These are phyloP conservation scores for Penicillium odoratum DNA, from an alignment of 495 filamentous ascomycete species.

Conservation along the genomic window DNA sequence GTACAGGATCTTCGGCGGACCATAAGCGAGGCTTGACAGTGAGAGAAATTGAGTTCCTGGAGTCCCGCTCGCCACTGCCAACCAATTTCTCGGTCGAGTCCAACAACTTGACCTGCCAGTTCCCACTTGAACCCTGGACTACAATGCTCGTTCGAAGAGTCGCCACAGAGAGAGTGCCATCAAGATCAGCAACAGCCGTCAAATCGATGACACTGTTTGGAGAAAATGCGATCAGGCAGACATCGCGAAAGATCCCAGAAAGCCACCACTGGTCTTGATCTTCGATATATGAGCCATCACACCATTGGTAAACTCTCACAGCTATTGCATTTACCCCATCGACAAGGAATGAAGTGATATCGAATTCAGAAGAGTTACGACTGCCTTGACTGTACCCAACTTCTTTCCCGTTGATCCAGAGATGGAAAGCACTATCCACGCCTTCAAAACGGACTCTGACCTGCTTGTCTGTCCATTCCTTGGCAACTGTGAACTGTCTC, in stretches of 20 bases:
- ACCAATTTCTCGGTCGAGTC: too few species aligned
- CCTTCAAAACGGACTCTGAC: conserved; percentile 65
- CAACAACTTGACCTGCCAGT: too few species aligned
- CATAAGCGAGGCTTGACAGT: conserved; percentile 31
- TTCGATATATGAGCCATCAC: conserved; percentile 64
- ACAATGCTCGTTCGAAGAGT: too few species aligned
- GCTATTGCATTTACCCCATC: conserved; percentile 49
- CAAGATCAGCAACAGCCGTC: too few species aligned
- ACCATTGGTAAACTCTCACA: conserved; percentile 63
- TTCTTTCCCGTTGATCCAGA: conserved; percentile 59
- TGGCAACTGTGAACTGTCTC: conserved; percentile 51
- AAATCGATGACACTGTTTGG: too few species aligned
- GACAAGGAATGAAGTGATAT: conserved; percentile 44
- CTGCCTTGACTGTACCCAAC: conserved; percentile 68
- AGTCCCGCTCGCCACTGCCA: too few species aligned
- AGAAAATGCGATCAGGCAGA: conserved; percentile 59
- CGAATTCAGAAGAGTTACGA: conserved; percentile 63
- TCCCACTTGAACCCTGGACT: too few species aligned
- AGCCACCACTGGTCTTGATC: conserved; percentile 63
- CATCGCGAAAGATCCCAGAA: conserved; percentile 65
- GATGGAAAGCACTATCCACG: conserved; percentile 65
- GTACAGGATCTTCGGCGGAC: conserved; percentile 64
- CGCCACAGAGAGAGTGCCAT: too few species aligned
- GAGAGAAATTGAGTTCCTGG: too few species aligned
- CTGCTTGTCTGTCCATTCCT: conserved; percentile 42